A percentile compares a stretch with the other conserved stretches of the same genome.
phyloP scores from a whole-genome alignment of 225 moss, liverwort and hornwort species.

The Asterella californica region DNA sequence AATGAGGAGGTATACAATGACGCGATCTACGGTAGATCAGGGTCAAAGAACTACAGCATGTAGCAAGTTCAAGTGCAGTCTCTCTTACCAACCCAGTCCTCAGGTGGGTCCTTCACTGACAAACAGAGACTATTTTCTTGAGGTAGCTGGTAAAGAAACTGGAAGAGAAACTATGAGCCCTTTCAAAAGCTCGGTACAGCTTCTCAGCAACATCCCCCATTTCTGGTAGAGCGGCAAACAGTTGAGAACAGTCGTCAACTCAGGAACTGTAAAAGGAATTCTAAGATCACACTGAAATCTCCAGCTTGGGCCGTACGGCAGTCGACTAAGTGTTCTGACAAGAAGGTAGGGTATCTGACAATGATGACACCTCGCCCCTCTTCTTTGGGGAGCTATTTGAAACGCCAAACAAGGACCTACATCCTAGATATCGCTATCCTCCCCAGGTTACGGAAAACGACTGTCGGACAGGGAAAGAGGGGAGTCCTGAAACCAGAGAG shows the following conservation, averaged over 20 bases:
- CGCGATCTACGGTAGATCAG: not conserved
- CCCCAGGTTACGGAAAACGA: not conserved
- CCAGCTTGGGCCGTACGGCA: not conserved
- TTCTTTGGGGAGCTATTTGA: not conserved
- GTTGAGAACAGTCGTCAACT: slow-evolving; percentile 14
- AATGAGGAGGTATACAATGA: slow-evolving; percentile 8
- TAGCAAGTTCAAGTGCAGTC: not conserved
- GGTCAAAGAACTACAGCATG: not conserved
- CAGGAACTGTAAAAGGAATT: not conserved
- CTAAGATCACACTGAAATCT: not conserved
- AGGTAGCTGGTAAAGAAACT: slow-evolving; percentile 9
- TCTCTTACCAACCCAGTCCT: slow-evolving; percentile 12
- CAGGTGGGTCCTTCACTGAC: slow-evolving; percentile 10
- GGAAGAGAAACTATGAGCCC: slow-evolving; percentile 13
- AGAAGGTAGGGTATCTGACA: not conserved
- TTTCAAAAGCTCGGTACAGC: slow-evolving; percentile 11
- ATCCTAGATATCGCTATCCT: not conserved
- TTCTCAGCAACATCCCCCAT: slow-evolving; percentile 14
- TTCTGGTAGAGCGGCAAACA: slow-evolving; percentile 14
- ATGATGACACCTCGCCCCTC: not conserved
- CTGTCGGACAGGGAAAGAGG: not conserved
- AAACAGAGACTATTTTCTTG: slow-evolving; percentile 11
- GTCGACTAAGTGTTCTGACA: not conserved
- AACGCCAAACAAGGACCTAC: not conserved
- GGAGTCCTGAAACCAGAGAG: not conserved